A percentile compares a stretch with the other conserved stretches of the same genome.
Conservation (phyloP, 2,329 filamentous ascomycete species). For the Hymenotorrendiella dingleyae region DNA sequence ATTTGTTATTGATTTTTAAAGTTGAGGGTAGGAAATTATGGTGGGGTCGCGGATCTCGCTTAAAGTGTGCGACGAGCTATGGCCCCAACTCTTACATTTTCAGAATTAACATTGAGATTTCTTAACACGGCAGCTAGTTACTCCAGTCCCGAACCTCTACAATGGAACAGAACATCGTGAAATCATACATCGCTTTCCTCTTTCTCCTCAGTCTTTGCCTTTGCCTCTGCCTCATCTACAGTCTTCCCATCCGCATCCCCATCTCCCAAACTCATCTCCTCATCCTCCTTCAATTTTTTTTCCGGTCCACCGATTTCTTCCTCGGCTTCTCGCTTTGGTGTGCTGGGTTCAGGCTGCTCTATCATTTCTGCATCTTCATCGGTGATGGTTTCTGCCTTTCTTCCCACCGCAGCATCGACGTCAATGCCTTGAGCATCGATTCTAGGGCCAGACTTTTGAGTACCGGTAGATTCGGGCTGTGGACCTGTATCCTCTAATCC, state of each 20-base stretch:
- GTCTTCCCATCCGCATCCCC: constrained; percentile 18
- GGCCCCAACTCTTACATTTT: too few relatives aligned
- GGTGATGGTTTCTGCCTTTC: constrained; percentile 36
- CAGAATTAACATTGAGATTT: too few relatives aligned
- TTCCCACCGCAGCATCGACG: constrained; percentile 55
- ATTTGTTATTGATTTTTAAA: not conserved
- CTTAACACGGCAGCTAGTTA: not conserved
- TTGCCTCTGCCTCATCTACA: constrained; percentile 13
- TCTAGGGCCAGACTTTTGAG: constrained; percentile 34
- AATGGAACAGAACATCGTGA: not conserved
- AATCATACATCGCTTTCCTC: constrained; percentile 18
- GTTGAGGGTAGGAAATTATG: too few relatives aligned
- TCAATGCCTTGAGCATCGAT: constrained; percentile 52
- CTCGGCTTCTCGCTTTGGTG: constrained; percentile 52
- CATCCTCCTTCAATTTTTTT: constrained; percentile 45
- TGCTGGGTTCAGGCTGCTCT: constrained; percentile 23
- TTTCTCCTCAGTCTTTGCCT: constrained; percentile 16
- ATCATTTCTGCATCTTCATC: constrained; percentile 29
- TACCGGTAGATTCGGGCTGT: constrained; percentile 41
- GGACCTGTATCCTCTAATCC: constrained; percentile 83
- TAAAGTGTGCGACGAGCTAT: too few relatives aligned
- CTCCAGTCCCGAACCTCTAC: not conserved
- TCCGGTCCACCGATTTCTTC: constrained; percentile 35
- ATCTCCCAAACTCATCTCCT: constrained; percentile 15
- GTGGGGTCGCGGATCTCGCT: too few relatives aligned